Evolutionary conservation across 1,139 yeast genomes (phyloP), one percentile per base, ranked within the genome.

Genomic region (Blastobotrys arbuscula): DNA sequence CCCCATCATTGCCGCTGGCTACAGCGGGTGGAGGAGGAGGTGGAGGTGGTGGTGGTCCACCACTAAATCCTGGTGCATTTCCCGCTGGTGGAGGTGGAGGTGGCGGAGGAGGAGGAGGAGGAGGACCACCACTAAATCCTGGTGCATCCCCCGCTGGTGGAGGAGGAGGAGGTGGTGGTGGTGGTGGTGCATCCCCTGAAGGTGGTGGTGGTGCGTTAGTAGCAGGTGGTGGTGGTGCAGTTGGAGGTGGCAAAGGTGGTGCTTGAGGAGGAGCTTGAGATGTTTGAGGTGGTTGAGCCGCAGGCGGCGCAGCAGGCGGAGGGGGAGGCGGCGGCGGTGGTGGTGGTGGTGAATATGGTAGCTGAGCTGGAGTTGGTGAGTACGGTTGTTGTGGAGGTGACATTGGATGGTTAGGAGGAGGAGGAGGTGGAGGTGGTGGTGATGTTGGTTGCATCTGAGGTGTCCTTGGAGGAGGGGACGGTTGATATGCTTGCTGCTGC

Each of bases 11-110:
- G 2, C 59, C 61, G 68, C 63, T 13, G 70, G 71, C 18, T 18
- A 75, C 73, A 13, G 64, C 59, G 9, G 65, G 58, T 1, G 66
- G 60, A 16, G 75, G 71, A 18, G 71, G 69, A 9, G 73, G 65
- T n/a, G 71, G 65, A 1, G 64, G 61, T 6, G 65, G 63, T 4
- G 70, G 68, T 1, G 64, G 61, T n/a, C n/a, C n/a, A n/a, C n/a
- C n/a, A n/a, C n/a, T n/a, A n/a, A n/a, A n/a, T n/a, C n/a, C n/a
- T 4, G 65, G 63, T 9, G 61, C 58, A 9, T 58, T 47, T 8
- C 64, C 60, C 13, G 59, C 56, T 9, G 60, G 54, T 19, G 66
- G 65, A 7, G 60, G 54, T 19, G 66, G 65, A 30, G 60, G 54
- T 18, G 63, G 61, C 24, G 64, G 63, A 1, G 58, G 52, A 1